A percentile compares a stretch with the other conserved stretches of the same genome.
Conservation (phyloP, 2,329 filamentous ascomycete species). For the Macrophomina tecta region DNA sequence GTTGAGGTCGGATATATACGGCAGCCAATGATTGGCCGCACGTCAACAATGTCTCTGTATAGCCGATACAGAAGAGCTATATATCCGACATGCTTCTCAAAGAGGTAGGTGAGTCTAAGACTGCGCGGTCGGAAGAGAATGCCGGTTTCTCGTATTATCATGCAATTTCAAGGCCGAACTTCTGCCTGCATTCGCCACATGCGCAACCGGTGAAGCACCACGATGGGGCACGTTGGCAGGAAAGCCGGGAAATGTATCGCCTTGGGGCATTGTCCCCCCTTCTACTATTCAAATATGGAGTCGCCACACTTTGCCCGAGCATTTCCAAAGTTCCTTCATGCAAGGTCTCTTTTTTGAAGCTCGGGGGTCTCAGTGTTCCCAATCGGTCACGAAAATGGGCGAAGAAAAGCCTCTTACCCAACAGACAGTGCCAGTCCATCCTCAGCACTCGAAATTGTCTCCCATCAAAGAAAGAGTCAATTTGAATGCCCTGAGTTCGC, state of each 20-base stretch:
- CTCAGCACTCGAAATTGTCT: constrained; percentile 40
- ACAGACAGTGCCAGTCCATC: no score
- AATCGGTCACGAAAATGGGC: no score
- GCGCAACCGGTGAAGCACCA: no score
- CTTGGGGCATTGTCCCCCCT: no score
- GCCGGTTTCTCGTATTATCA: constrained; percentile 3
- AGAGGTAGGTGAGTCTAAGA: background rate
- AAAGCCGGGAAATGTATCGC: no score
- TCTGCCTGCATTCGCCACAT: background rate
- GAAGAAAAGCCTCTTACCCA: no score
- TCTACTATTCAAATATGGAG: no score
- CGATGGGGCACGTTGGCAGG: no score
- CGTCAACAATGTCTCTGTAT: background rate
- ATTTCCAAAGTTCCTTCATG: no score
- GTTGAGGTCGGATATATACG: constrained; percentile 4
- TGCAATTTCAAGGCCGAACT: background rate
- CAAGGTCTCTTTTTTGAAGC: no score
- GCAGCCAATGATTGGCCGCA: background rate
- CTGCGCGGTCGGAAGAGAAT: background rate
- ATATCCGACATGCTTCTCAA: background rate
- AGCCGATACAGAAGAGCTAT: background rate
- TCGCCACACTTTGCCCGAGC: no score
- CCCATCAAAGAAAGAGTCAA: constrained; percentile 43
- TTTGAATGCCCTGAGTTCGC: constrained; percentile 43
- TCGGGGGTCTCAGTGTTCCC: no score